Evolutionary conservation across 257 asterid genomes (phyloP).

Genomic region (Ophiorrhiza pumila): DNA sequence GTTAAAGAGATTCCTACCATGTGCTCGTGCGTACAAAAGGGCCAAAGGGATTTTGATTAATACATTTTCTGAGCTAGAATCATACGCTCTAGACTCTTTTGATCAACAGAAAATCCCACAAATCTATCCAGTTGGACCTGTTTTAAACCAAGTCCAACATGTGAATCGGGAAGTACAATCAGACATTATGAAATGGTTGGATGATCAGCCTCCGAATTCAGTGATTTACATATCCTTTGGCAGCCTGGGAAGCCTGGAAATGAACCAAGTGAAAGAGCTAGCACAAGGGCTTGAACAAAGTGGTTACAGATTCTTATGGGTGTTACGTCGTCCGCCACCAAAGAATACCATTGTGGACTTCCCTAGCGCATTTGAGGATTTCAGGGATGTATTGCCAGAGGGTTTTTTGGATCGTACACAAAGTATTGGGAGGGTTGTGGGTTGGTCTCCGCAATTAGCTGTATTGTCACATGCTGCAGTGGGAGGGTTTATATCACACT

Average conservation of each 20-base stretch:
- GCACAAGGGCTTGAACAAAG: constrained; percentile 45
- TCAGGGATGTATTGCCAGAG: constrained; percentile 14
- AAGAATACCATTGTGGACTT: constrained; percentile 8
- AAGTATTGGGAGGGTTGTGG: constrained; percentile 14
- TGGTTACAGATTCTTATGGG: constrained; percentile 46
- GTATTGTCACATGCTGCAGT: constrained; percentile 18
- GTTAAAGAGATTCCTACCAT: constrained; percentile 46
- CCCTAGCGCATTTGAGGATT: constrained; percentile 37
- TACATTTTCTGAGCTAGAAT: constrained; percentile 52
- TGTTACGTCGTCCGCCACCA: constrained; percentile 22
- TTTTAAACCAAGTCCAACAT: constrained; percentile 36
- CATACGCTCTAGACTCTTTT: constrained; percentile 39
- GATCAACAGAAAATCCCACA: constrained; percentile 24
- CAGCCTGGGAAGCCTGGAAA: constrained; percentile 46
- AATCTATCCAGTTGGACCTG: constrained; percentile 54
- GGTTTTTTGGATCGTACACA: constrained; percentile 15
- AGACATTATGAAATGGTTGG: constrained; percentile 39
- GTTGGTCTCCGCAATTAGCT: constrained; percentile 21
- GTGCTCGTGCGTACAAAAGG: constrained; percentile 52
- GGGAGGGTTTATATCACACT: constrained; percentile 25
- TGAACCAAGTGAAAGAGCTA: constrained; percentile 31
- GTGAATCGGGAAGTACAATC: background rate
- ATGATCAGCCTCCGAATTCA: constrained; percentile 33
- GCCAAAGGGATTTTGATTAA: constrained; percentile 56
- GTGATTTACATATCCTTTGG: constrained; percentile 55